phyloP scores from a whole-genome alignment of 2,329 filamentous ascomycete species.

The Cladorrhinum sp. region DNA sequence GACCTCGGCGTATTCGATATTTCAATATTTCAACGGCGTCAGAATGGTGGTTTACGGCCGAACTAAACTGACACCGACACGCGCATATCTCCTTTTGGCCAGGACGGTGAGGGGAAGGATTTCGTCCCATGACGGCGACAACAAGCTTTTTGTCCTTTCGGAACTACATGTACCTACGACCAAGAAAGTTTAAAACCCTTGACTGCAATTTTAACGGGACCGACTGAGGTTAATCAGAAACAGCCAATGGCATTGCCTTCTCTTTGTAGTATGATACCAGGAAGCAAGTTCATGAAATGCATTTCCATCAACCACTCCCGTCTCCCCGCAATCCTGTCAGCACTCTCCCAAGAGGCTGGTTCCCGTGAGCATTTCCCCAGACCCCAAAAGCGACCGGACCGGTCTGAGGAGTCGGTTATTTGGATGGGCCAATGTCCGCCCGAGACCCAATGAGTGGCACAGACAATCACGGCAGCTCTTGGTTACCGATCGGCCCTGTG shows the following conservation, averaged over 20 bases:
- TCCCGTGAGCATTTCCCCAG: not conserved
- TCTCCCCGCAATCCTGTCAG: not conserved
- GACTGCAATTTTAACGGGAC: not conserved
- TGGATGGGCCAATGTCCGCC: not conserved
- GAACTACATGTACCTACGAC: not conserved
- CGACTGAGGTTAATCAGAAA: not conserved
- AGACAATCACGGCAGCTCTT: constrained; percentile 9
- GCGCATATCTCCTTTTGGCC: not conserved
- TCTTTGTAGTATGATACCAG: too few species aligned
- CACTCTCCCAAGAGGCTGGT: not conserved
- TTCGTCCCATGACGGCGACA: not conserved
- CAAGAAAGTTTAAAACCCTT: too few species aligned
- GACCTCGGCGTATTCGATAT: too few species aligned
- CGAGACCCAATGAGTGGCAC: constrained; percentile 6
- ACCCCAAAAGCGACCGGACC: not conserved
- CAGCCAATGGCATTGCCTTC: not conserved
- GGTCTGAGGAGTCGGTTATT: not conserved
- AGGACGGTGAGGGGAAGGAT: not conserved
- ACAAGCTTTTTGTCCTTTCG: not conserved
- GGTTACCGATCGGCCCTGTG: not conserved
- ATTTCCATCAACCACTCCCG: too few species aligned
- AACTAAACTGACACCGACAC: not conserved
- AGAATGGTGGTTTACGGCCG: not conserved
- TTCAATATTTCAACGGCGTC: too few species aligned
- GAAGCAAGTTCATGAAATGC: too few species aligned